A percentile compares a stretch with the other conserved stretches of the same genome.
phyloP scores from a whole-genome alignment of 1,284 basidiomycete species.

The Microbotryum scabiosae region DNA sequence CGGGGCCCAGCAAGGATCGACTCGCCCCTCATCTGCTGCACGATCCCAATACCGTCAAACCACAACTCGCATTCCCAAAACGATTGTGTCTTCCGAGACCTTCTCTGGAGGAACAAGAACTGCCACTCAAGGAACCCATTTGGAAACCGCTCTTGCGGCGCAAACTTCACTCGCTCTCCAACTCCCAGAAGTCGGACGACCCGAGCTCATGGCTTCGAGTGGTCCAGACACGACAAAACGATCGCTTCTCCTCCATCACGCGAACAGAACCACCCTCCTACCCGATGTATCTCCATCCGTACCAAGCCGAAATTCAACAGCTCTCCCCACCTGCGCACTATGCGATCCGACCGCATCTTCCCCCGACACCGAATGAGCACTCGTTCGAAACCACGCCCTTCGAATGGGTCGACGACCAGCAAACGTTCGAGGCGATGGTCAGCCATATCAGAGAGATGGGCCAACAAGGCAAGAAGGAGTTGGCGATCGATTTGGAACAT shows the following conservation, averaged over 20 bases:
- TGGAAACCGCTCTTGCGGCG: conserved; percentile 13
- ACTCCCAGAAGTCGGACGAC: background rate
- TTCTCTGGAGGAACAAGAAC: conserved; percentile 54
- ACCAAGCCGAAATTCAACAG: conserved; percentile 22
- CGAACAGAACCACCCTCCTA: conserved; percentile 16
- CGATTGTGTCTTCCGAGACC: conserved; percentile 49
- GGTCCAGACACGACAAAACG: conserved; percentile 6
- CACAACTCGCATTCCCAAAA: conserved; percentile 62
- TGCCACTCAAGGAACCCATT: conserved; percentile 52
- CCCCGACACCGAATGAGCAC: conserved; percentile 23
- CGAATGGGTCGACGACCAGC: conserved; percentile 59
- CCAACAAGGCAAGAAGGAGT: conserved; percentile 52
- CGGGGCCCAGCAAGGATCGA: background rate
- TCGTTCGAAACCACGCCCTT: conserved; percentile 64
- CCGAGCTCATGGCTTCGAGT: conserved; percentile 12
- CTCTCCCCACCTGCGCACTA: conserved; percentile 39
- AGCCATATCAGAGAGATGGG: conserved; percentile 51
- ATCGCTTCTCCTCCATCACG: conserved; percentile 9
- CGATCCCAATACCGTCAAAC: conserved; percentile 48
- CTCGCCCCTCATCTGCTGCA: conserved; percentile 18
- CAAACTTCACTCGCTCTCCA: conserved; percentile 3
- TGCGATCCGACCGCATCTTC: conserved; percentile 16
- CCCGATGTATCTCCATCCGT: conserved; percentile 24
- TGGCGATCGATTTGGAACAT: conserved; percentile 91
- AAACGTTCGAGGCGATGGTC: conserved; percentile 56